Evolutionary conservation across 345 rosid genomes (phyloP).

Genomic region (Populus ilicifolia): DNA sequence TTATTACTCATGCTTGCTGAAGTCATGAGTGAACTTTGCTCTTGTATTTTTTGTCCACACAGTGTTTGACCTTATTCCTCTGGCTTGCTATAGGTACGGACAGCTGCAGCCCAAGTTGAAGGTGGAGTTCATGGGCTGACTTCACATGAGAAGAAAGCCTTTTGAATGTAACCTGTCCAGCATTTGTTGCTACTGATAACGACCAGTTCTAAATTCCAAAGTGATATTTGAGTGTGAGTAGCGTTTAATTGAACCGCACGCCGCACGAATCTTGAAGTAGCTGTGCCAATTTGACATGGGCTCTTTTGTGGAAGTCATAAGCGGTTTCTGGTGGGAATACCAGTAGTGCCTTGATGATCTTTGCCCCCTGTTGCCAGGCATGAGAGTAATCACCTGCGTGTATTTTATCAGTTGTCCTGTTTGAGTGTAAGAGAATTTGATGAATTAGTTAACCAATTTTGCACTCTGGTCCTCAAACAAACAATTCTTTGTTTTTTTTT

Average conservation of each 20-base stretch:
- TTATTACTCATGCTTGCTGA: neutral
- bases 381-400: neutral
- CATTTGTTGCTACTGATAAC: neutral
- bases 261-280: neutral
- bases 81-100: slow-evolving; percentile 50
- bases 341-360: neutral
- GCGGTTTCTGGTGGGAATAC: neutral
- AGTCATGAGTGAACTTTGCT: neutral
- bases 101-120: slow-evolving; percentile 91
- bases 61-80: slow-evolving; percentile 1
- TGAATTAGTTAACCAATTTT: neutral
- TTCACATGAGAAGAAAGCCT: slow-evolving; percentile 68
- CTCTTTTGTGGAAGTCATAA: neutral
- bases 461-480: neutral
- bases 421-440: neutral
- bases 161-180: slow-evolving; percentile 24
- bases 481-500: neutral
- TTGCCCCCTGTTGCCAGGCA: neutral
- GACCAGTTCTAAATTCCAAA: neutral
- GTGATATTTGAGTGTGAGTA: neutral
- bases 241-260: neutral
- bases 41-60: neutral
- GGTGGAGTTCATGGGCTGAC: slow-evolving; percentile 81
- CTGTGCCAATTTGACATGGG: neutral
- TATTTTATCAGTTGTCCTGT: neutral